These are phyloP conservation scores for Cladorrhinum samala DNA, from an alignment of 495 filamentous ascomycete species.

Conservation along the genomic window DNA sequence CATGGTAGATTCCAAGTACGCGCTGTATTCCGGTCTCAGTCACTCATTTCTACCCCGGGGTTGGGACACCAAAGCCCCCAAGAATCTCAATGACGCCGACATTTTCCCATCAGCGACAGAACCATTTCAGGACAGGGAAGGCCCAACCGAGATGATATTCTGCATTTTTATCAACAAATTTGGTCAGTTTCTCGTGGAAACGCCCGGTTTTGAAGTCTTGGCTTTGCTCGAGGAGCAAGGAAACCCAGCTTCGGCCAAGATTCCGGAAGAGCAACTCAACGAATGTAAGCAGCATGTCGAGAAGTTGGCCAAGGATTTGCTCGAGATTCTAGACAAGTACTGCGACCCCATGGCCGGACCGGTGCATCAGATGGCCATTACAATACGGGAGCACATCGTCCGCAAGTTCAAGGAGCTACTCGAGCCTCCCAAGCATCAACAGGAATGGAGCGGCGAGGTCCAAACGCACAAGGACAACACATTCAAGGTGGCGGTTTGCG, in stretches of 20 bases:
- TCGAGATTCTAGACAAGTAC: conserved; percentile 46
- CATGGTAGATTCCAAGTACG: conserved; percentile 53
- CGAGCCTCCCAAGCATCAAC: conserved; percentile 37
- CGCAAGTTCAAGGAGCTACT: conserved; percentile 40
- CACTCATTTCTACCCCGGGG: conserved; percentile 44
- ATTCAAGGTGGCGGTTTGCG: conserved; percentile 39
- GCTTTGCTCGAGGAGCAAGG: conserved; percentile 34
- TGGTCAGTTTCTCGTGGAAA: conserved; percentile 42
- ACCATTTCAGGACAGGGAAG: conserved; percentile 44
- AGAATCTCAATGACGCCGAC: conserved; percentile 54
- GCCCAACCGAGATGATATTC: conserved; percentile 65
- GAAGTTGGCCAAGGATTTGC: conserved; percentile 36
- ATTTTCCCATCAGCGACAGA: conserved; percentile 53
- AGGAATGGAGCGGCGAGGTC: conserved; percentile 36
- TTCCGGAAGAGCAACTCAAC: conserved; percentile 34
- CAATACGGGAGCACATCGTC: conserved; percentile 40
- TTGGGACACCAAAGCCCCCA: conserved; percentile 46
- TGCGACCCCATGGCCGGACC: conserved; percentile 56
- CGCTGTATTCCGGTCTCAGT: conserved; percentile 58
- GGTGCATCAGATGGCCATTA: conserved; percentile 50
- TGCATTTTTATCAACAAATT: conserved; percentile 51
- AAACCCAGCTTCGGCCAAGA: not conserved
- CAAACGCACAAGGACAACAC: conserved; percentile 37
- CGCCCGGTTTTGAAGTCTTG: conserved; percentile 36
- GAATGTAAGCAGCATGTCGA: conserved; percentile 47